Base-by-base conservation (phyloP, 345 rosid genomes). In the Iberis pinnata region DNA sequence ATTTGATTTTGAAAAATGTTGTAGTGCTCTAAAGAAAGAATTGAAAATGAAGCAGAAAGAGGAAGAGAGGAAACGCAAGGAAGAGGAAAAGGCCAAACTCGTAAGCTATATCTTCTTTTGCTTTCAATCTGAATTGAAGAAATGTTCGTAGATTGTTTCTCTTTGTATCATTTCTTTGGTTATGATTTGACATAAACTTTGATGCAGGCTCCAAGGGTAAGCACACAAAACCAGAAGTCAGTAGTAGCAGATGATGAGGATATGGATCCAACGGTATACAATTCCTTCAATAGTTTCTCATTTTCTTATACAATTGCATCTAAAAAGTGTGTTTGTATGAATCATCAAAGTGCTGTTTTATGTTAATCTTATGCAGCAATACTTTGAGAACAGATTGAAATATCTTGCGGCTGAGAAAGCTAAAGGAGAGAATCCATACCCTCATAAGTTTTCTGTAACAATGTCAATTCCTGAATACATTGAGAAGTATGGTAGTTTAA, bases 1-100 rank as follows among this genome's bases (percentile, higher is more conserved):
- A 7, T 9, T 53, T 62, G 52, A 64, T 33, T 10, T 1, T 46
- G 14, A 33, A 45, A 5, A 38, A 19, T 46, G 42, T 49, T 25
- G 63, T 68, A 92, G 98, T 68, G 98, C 98, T 15, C 80, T 61
- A 40, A 92, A 92, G 78, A 92, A 77, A 72, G 95, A 88, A 47
- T 44, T 72, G 72, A 88, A 78, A 74, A 60, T 65, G 56, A 81
- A 75, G 70, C 80, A 84, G 76, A 81, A 45, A 69, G 98, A 84
- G 60, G 95, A 90, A 66, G 98, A 84, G 69, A 76, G 72, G 61
- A 74, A 58, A 29, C 83, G 78, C 51, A 90, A 84, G 69, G 95
- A 87, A 62, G 93, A 78, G 7, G 69, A 42, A 43, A 65, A 35
- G 60, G 80, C 81, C n/a, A 69, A 62, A 48, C 69, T 11, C 52